These are phyloP conservation scores for Actinomucor elegans DNA, from an alignment of 371 early-diverging fungal genomes.

Conservation along the genomic window DNA sequence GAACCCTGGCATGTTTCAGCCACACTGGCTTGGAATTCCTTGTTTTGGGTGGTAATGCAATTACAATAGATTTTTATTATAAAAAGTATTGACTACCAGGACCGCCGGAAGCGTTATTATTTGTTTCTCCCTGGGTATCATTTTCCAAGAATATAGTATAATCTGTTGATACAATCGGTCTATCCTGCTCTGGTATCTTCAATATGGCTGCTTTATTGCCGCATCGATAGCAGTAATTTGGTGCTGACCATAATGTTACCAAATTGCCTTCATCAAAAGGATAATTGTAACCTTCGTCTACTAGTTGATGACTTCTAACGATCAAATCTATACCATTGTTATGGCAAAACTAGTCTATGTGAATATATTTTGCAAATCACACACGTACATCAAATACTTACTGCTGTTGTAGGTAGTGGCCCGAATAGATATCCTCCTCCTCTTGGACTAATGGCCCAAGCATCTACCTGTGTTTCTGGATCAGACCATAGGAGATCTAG, in stretches of 20 bases:
- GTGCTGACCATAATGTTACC: conserved; percentile 99
- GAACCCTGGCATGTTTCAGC: too few species aligned
- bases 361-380: not conserved
- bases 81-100: conserved; percentile 52
- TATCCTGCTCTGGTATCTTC: conserved; percentile 79
- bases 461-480: conserved; percentile 94
- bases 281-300: conserved; percentile 97
- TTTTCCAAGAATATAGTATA: conserved; percentile 86
- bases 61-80: conserved; percentile 14
- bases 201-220: conserved; percentile 98
- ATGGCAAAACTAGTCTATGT: conserved; percentile 80
- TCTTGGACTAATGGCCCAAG: conserved; percentile 97
- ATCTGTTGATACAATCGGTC: conserved; percentile 76
- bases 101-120: conserved; percentile 6
- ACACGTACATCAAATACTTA: conserved; percentile 19
- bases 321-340: conserved; percentile 94
- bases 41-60: too few species aligned
- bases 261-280: conserved; percentile 94
- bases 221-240: conserved; percentile 99
- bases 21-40: too few species aligned
- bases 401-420: conserved; percentile 92
- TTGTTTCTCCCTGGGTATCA: conserved; percentile 49
- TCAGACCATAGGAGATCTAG: conserved; percentile 97
- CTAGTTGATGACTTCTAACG: conserved; percentile 96
- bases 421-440: conserved; percentile 99